Conservation (phyloP, 1,139 yeast species). For the Debaryomyces psychrophilus region DNA sequence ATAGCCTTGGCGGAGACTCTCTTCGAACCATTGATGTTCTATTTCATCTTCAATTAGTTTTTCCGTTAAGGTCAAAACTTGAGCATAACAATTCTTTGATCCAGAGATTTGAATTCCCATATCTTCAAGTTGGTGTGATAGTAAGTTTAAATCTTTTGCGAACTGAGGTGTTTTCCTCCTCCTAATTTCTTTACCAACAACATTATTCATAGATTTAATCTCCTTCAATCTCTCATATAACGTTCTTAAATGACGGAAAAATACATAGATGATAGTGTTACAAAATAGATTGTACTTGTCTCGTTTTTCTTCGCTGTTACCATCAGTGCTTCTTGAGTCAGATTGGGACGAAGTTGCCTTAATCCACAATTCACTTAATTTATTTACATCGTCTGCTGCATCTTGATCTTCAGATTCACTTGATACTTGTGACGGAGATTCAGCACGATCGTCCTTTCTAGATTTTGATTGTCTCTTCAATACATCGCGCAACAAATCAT, state of each 20-base stretch:
- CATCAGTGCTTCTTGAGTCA: slow-evolving; percentile 16
- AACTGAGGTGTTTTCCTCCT: slow-evolving; percentile 72
- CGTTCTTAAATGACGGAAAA: slow-evolving; percentile 83
- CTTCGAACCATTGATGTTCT: slow-evolving; percentile 96
- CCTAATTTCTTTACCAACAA: slow-evolving; percentile 71
- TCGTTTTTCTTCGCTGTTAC: slow-evolving; percentile 34
- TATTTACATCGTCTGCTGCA: slow-evolving; percentile 49
- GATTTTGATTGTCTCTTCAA: slow-evolving; percentile 66
- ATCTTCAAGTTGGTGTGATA: slow-evolving; percentile 81
- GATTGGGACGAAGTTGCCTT: slow-evolving; percentile 44
- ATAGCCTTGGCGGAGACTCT: slow-evolving; percentile 91
- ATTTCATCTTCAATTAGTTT: slow-evolving; percentile 85
- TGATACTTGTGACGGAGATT: slow-evolving; percentile 32
- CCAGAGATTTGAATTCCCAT: slow-evolving; percentile 75
- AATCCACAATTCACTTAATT: slow-evolving; percentile 71
- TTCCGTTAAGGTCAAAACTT: slow-evolving; percentile 72
- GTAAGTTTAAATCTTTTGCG: slow-evolving; percentile 83
- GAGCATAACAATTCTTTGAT: slow-evolving; percentile 70
- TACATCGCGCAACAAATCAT: slow-evolving; percentile 73
- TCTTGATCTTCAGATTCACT: slow-evolving; percentile 43
- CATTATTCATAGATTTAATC: slow-evolving; percentile 67
- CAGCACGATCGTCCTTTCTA: slow-evolving; percentile 41
- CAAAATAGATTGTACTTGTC: slow-evolving; percentile 77
- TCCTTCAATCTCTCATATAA: slow-evolving; percentile 79
- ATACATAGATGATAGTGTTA: slow-evolving; percentile 88